Evolutionary conservation across 306 rosid genomes (phyloP).

Genomic region (Castanea sativa): DNA sequence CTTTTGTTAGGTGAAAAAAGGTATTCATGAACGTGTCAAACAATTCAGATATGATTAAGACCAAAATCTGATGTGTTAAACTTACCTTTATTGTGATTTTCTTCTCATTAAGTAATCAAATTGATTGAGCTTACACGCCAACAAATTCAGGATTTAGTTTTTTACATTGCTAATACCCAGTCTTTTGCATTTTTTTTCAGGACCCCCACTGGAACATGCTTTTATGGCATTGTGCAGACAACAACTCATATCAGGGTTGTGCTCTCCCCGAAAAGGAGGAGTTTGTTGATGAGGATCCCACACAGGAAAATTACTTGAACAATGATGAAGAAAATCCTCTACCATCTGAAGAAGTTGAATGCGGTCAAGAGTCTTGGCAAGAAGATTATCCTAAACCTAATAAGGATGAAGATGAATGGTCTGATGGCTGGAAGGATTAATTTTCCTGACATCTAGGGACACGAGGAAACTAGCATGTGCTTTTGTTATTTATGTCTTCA

Average conservation of each 20-base stretch:
- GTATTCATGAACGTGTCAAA: not conserved
- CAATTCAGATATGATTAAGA: not conserved
- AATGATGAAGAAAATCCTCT: slow-evolving; percentile 9
- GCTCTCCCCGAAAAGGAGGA: slow-evolving; percentile 66
- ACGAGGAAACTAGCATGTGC: not conserved
- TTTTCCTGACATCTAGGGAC: not conserved
- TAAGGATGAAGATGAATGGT: slow-evolving; percentile 70
- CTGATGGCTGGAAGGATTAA: slow-evolving; percentile 79
- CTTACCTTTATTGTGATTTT: not conserved
- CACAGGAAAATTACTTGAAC: slow-evolving; percentile 25
- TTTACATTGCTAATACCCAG: slow-evolving; percentile 6
- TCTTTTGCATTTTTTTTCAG: slow-evolving; percentile 39
- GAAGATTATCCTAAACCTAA: slow-evolving; percentile 41
- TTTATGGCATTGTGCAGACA: slow-evolving; percentile 79
- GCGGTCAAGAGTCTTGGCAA: slow-evolving; percentile 26
- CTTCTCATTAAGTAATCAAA: not conserved
- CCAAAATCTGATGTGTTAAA: not conserved
- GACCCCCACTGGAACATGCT: slow-evolving; percentile 79
- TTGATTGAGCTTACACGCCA: not conserved
- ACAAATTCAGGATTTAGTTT: not conserved
- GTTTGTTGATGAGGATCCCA: slow-evolving; percentile 16
- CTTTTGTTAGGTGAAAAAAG: not conserved
- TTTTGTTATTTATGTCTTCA: not conserved
- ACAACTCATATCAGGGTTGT: slow-evolving; percentile 75
- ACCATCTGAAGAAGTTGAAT: slow-evolving; percentile 22